These are phyloP conservation scores for Lepidium didymum DNA, from an alignment of 345 rosid species.

Conservation along the genomic window DNA sequence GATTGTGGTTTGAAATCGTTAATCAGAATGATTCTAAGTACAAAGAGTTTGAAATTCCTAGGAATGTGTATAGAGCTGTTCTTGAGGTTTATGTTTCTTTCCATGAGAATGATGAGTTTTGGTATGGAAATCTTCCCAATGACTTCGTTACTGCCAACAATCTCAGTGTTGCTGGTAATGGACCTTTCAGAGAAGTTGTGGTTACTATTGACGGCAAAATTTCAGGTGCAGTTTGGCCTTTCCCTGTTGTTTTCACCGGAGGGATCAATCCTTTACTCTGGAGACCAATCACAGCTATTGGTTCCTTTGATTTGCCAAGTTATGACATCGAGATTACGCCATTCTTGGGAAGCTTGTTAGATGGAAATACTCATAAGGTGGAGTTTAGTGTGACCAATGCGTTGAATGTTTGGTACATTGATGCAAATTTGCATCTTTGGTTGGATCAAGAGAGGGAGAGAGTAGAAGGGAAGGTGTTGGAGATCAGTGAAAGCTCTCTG, in stretches of 20 bases:
- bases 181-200: conserved; percentile 88
- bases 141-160: conserved; percentile 61
- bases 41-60: conserved; percentile 58
- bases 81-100: conserved; percentile 88
- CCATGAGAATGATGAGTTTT: conserved; percentile 88
- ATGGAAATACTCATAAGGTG: conserved; percentile 51
- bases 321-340: conserved; percentile 80
- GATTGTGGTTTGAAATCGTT: conserved; percentile 79
- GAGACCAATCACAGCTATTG: conserved; percentile 75
- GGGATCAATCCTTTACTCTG: conserved; percentile 80
- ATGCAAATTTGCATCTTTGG: conserved; percentile 94
- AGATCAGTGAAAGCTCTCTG: conserved; percentile 33
- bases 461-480: conserved; percentile 56
- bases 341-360: conserved; percentile 56
- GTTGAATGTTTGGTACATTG: conserved; percentile 73
- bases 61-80: conserved; percentile 78
- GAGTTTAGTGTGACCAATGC: conserved; percentile 72
- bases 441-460: conserved; percentile 37
- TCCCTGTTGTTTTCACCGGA: conserved; percentile 82
- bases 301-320: conserved; percentile 81
- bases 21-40: conserved; percentile 32
- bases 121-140: conserved; percentile 66
- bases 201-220: conserved; percentile 59
- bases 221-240: conserved; percentile 82
- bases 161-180: conserved; percentile 57